Base-by-base conservation (phyloP, 805 yeast species). In the Hanseniaspora valbyensis region DNA sequence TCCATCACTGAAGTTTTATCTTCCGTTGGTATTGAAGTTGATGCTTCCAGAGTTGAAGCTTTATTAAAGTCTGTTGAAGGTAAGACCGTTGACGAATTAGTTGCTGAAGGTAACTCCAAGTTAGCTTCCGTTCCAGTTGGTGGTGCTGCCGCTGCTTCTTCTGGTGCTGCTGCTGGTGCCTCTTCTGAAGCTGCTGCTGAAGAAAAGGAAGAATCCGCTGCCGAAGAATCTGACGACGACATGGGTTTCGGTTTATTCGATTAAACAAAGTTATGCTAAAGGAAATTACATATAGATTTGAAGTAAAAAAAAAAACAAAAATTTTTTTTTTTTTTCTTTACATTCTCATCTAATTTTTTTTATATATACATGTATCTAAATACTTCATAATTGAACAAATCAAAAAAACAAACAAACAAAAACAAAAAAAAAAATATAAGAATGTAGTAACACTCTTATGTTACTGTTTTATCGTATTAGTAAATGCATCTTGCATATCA, bases 201-300 rank as follows among this genome's bases (percentile, higher is more conserved):
- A 61, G 86, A 68, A 58, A 77, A 62, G 56, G 80, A 69, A 58
- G 78, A 72, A 66, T 74, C 67, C 57, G 73, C 66, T 54, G 70
- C 67, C 56, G 75, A 69, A 64, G 74, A 69, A 58, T 72, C 73
- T 59, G 76, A 73, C 67, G 76, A 72, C 62, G 84, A 79, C 70
- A 80, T 81, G 86, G 88, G 88, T 63, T 78, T 81, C 80, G 87
- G 87, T 69, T 74, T 77, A 68, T 77, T 77, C 74, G 81, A 77
- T 72, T 77, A 76, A 67, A 55, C 52, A 46, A n/a, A n/a, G n/a
- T n/a, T n/a, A n/a, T n/a, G n/a, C n/a, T n/a, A n/a, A n/a, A n/a
- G n/a, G n/a, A n/a, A n/a, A n/a, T n/a, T n/a, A n/a, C n/a, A n/a
- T n/a, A n/a, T n/a, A n/a, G n/a, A n/a, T n/a, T n/a, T n/a, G n/a